Evolutionary conservation across 768 basidiomycete genomes (phyloP).

Genomic region (Xerocomellus chrysenteron): DNA sequence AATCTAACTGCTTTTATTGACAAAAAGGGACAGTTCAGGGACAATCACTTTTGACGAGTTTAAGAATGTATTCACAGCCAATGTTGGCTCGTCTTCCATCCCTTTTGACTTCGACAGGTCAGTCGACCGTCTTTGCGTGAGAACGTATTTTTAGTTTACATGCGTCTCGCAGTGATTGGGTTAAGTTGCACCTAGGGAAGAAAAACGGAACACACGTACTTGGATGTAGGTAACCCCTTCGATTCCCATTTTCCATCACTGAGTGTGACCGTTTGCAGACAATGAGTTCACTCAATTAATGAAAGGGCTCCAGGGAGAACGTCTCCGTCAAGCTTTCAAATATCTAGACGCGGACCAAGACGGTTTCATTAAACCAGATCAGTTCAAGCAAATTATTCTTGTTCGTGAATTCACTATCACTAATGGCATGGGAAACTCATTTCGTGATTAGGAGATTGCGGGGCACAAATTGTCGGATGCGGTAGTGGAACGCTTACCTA

Average conservation of each 20-base stretch:
- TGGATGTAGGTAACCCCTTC: slow-evolving; percentile 62
- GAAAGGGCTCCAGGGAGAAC: slow-evolving; percentile 98
- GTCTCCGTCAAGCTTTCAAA: slow-evolving; percentile 94
- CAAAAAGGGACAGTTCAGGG: slow-evolving; percentile 79
- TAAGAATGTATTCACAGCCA: slow-evolving; percentile 85
- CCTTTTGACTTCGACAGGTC: slow-evolving; percentile 96
- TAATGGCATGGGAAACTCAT: not conserved
- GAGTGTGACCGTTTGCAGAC: slow-evolving; percentile 44
- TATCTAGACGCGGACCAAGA: slow-evolving; percentile 87
- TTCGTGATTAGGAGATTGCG: slow-evolving; percentile 72
- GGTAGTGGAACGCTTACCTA: slow-evolving; percentile 89
- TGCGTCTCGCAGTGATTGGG: slow-evolving; percentile 70
- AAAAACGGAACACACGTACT: slow-evolving; percentile 88
- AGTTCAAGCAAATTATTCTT: slow-evolving; percentile 94
- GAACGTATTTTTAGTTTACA: slow-evolving; percentile 2
- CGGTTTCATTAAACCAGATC: slow-evolving; percentile 90
- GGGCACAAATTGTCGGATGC: slow-evolving; percentile 96
- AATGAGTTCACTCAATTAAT: slow-evolving; percentile 98
- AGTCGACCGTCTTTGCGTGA: slow-evolving; percentile 12
- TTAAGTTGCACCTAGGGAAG: slow-evolving; percentile 93
- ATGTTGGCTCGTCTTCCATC: slow-evolving; percentile 73
- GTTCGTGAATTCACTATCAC: slow-evolving; percentile 43
- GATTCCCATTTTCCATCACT: not conserved
- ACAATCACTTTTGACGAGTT: slow-evolving; percentile 93
- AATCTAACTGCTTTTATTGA: slow-evolving; percentile 7